phyloP scores from a whole-genome alignment of 2,329 filamentous ascomycete genomes.

The Aureobasidium melanogenum region DNA sequence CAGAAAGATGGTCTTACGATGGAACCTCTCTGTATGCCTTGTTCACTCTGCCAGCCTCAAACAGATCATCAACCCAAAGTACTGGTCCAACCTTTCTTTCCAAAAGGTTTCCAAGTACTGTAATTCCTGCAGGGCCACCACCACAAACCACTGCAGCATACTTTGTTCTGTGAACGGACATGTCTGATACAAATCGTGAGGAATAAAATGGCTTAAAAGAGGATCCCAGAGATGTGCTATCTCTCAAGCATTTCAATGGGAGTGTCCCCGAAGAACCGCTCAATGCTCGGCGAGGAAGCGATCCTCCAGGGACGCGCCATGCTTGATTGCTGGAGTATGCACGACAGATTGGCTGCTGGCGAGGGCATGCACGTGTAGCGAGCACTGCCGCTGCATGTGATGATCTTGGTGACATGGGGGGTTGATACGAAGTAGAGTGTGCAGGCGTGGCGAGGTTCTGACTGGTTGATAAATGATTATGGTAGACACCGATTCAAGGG shows the following conservation, averaged over 20 bases:
- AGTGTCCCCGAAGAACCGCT: constrained; percentile 6
- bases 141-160: constrained; percentile 51
- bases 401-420: neutral
- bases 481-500: neutral
- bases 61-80: constrained; percentile 51
- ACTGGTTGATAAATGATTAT: neutral
- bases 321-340: neutral
- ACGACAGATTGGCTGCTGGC: neutral
- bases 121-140: constrained; percentile 51
- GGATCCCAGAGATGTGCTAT: neutral
- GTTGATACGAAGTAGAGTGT: neutral
- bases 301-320: neutral
- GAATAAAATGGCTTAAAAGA: neutral
- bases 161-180: constrained; percentile 16
- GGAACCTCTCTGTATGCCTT: constrained; percentile 53
- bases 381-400: neutral
- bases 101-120: constrained; percentile 52
- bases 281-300: neutral
- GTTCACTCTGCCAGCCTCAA: constrained; percentile 36
- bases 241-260: neutral
- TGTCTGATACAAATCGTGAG: constrained; percentile 7
- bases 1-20: constrained; percentile 27
- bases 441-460: neutral
- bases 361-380: neutral
- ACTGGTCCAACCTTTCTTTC: constrained; percentile 43